Evolutionary conservation across 352 stramenopile species (phyloP).

Genomic region (Pythium coloratum): DNA sequence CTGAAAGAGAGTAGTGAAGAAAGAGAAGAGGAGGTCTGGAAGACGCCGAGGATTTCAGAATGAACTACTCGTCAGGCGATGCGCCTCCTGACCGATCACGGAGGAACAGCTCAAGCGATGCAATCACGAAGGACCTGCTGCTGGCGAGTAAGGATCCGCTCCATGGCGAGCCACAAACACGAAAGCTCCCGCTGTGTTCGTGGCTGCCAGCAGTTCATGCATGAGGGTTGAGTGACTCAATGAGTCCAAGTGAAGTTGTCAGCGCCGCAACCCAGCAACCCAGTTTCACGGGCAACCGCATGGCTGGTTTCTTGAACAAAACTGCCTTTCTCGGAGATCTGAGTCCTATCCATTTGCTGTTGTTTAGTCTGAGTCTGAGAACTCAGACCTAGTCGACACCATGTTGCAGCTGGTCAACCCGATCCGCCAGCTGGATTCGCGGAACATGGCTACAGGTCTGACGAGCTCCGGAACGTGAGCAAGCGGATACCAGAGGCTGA

Average conservation of each 20-base stretch:
- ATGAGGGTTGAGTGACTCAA: background rate
- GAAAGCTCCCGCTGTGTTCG: background rate
- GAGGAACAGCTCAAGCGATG: background rate
- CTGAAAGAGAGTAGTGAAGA: background rate
- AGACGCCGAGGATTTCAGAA: slow-evolving; percentile 4
- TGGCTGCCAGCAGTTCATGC: background rate
- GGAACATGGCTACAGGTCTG: slow-evolving; percentile 5
- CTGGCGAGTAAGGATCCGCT: background rate
- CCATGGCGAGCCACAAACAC: background rate
- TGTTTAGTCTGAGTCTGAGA: background rate
- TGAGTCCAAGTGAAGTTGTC: background rate
- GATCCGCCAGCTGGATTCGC: background rate
- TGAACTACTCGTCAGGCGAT: background rate
- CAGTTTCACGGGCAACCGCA: background rate
- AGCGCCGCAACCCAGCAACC: background rate
- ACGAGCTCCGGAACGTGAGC: background rate
- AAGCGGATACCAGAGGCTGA: background rate
- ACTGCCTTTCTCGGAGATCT: slow-evolving; percentile 1
- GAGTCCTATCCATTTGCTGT: background rate
- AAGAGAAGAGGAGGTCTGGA: background rate
- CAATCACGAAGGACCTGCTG: background rate
- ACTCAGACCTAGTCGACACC: background rate
- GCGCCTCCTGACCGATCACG: background rate
- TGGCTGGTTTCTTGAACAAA: background rate
- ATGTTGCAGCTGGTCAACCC: background rate